Percentiles rank a stretch among this genome's conserved stretches.
Evolutionary conservation across 192 early-diverging fungal genomes (phyloP).

Genomic region (Coemansia sp.): DNA sequence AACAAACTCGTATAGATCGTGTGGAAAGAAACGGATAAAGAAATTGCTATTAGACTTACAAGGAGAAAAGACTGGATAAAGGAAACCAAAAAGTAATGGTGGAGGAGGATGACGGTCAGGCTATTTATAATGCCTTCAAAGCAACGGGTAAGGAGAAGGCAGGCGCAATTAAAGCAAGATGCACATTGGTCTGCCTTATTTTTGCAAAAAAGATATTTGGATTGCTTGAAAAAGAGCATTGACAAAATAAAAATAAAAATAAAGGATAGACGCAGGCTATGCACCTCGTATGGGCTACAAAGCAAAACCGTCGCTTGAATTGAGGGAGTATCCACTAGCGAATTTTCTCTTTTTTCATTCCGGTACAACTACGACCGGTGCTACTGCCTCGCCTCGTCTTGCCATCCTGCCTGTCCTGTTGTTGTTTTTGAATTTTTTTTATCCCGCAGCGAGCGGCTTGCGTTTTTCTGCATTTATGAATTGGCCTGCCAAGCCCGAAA

Average conservation of each 20-base stretch:
- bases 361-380: background rate
- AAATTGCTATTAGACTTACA: background rate
- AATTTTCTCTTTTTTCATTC: constrained; percentile 1
- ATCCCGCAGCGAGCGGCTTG: constrained; percentile 2
- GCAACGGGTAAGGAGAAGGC: background rate
- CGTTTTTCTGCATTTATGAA: constrained; percentile 1
- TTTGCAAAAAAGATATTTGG: background rate
- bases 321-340: constrained; percentile 4
- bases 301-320: background rate
- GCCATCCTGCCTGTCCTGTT: background rate
- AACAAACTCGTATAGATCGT: background rate
- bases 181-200: background rate
- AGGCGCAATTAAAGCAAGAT: background rate
- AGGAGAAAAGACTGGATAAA: background rate
- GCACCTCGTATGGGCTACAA: background rate
- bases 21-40: constrained; percentile 3
- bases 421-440: constrained; percentile 7
- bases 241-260: background rate
- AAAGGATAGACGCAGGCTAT: constrained; percentile 9
- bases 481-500: constrained; percentile 11
- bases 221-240: background rate
- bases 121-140: background rate
- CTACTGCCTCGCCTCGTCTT: constrained; percentile 1
- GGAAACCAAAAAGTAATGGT: background rate
- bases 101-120: background rate